Percentiles rank a stretch among this genome's conserved stretches.
Evolutionary conservation across 106 monocot species (phyloP).

Genomic region (Dioscorea zingiberensis): DNA sequence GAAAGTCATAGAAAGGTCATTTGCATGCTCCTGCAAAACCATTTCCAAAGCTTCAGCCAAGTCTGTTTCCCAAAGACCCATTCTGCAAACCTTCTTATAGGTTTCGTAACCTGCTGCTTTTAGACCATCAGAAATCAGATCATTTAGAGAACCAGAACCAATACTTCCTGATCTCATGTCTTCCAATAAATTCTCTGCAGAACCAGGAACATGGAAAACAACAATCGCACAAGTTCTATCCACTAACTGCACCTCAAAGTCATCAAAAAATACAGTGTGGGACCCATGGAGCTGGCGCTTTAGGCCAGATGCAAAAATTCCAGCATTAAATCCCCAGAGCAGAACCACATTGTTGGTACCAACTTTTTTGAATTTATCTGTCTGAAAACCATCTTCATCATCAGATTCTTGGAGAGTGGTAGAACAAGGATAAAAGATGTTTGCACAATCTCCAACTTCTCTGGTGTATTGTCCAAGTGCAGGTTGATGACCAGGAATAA

Average conservation of each 20-base stretch:
- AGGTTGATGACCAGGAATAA: slow-evolving; percentile 8
- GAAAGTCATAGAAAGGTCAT: slow-evolving; percentile 2
- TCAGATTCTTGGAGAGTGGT: slow-evolving; percentile 19
- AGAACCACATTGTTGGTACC: slow-evolving; percentile 39
- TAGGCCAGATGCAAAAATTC: slow-evolving; percentile 23
- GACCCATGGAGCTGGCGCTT: slow-evolving; percentile 28
- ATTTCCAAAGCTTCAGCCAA: slow-evolving; percentile 71
- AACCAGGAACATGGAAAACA: slow-evolving; percentile 24
- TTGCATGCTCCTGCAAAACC: slow-evolving; percentile 6
- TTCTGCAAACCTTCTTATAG: slow-evolving; percentile 56
- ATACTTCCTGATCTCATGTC: slow-evolving; percentile 29
- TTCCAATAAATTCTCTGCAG: slow-evolving; percentile 33
- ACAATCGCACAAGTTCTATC: slow-evolving; percentile 58
- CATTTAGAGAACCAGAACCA: slow-evolving; percentile 20
- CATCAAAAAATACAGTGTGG: slow-evolving; percentile 44
- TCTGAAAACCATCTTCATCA: slow-evolving; percentile 11
- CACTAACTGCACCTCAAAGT: slow-evolving; percentile 55
- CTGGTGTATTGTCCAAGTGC: not conserved
- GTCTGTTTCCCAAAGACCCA: slow-evolving; percentile 50
- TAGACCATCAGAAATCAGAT: slow-evolving; percentile 46
- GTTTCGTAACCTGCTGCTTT: slow-evolving; percentile 56
- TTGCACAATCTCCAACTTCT: slow-evolving; percentile 26
- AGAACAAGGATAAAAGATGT: slow-evolving; percentile 37
- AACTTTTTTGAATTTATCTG: slow-evolving; percentile 17
- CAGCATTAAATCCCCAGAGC: slow-evolving; percentile 53